Conservation (phyloP, 257 asterid genomes). For the Echium plantagineum region DNA sequence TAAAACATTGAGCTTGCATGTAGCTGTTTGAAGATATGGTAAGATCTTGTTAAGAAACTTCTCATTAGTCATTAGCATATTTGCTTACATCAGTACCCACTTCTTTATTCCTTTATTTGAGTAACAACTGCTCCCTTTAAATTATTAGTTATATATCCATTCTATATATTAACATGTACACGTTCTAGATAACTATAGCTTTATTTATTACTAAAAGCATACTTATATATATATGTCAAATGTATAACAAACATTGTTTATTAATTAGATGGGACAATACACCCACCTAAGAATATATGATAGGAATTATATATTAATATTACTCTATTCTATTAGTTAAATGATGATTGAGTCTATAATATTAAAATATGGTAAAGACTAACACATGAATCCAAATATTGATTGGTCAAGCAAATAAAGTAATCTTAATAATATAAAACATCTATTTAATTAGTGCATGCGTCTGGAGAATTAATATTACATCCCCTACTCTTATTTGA, state of each 20-base stretch:
- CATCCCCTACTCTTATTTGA: conserved; percentile 51
- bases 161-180: too few species aligned
- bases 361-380: conserved; percentile 21
- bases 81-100: conserved; percentile 60
- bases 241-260: too few species aligned
- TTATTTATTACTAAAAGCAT: too few species aligned
- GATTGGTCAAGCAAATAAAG: conserved; percentile 60
- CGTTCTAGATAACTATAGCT: too few species aligned
- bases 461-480: too few species aligned
- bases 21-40: conserved; percentile 74
- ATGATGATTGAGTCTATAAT: background rate
- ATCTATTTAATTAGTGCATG: too few species aligned
- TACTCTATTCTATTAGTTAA: conserved; percentile 1
- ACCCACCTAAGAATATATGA: conserved; percentile 27
- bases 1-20: conserved; percentile 38
- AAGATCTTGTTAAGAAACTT: conserved; percentile 67
- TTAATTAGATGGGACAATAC: conserved; percentile 57
- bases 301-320: too few species aligned
- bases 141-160: too few species aligned
- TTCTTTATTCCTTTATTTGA: conserved; percentile 48
- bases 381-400: conserved; percentile 49
- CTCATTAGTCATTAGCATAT: conserved; percentile 17
- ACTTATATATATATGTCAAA: too few species aligned
- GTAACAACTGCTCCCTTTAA: conserved; percentile 35
- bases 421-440: conserved; percentile 1